Evolutionary conservation across 495 filamentous ascomycete genomes (phyloP).

Genomic region (Aspergillus mulundensis): DNA sequence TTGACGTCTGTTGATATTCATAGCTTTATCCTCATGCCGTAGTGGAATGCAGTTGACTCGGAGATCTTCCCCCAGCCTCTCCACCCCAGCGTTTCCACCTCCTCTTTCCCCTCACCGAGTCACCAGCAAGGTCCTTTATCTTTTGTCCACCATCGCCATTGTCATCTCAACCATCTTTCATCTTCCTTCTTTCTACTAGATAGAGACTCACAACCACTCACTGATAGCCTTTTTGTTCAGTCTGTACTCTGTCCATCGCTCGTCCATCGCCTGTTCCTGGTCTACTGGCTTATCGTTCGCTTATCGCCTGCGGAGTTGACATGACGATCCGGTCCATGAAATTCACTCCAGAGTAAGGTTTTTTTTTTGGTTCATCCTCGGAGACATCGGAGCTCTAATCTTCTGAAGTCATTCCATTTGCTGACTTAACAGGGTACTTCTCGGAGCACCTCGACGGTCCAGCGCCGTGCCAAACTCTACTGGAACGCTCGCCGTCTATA

Average conservation of each 20-base stretch:
- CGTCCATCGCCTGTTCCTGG: neutral
- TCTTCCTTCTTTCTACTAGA: neutral
- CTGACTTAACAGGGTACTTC: constrained; percentile 54
- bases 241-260: too few species aligned
- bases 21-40: neutral
- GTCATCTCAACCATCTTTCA: constrained; percentile 15
- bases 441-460: constrained; percentile 79
- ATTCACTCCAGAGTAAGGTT: constrained; percentile 63
- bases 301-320: constrained; percentile 18
- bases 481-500: constrained; percentile 67
- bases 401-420: neutral
- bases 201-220: neutral
- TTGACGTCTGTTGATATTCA: too few species aligned
- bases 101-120: constrained; percentile 3
- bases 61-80: neutral
- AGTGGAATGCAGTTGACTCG: neutral
- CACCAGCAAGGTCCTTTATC: neutral
- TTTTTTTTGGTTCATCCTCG: neutral
- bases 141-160: constrained; percentile 10
- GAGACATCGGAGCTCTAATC: neutral
- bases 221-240: too few species aligned
- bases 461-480: constrained; percentile 68
- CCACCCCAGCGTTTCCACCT: too few species aligned
- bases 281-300: constrained; percentile 14
- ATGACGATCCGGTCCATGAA: constrained; percentile 67